phyloP scores from a whole-genome alignment of 805 yeast species.

The Danielozyma ontarioensis region DNA sequence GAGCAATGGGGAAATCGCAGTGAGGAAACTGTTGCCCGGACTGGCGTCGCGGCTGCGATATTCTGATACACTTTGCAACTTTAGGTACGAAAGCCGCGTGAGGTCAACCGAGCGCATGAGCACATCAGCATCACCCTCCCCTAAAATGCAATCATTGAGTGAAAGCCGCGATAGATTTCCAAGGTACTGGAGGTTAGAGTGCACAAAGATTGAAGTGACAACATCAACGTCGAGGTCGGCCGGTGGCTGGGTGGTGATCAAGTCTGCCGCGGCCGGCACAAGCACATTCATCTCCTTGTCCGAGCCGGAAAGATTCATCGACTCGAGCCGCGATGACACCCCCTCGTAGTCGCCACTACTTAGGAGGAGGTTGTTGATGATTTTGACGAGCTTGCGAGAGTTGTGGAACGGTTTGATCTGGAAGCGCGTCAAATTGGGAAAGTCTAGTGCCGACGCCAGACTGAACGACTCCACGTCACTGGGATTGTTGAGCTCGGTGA shows the following conservation, averaged over 20 bases:
- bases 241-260: too few species aligned
- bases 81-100: slow-evolving; percentile 18
- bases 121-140: slow-evolving; percentile 12
- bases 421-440: slow-evolving; percentile 24
- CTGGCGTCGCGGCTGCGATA: slow-evolving; percentile 13
- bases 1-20: slow-evolving; percentile 18
- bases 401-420: slow-evolving; percentile 32
- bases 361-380: slow-evolving; percentile 13
- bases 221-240: slow-evolving; percentile 6
- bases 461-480: neutral
- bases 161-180: neutral
- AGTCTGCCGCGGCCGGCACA: slow-evolving; percentile 13
- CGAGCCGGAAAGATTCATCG: slow-evolving; percentile 16
- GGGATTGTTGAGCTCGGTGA: slow-evolving; percentile 7
- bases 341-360: slow-evolving; percentile 2
- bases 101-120: slow-evolving; percentile 15
- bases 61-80: slow-evolving; percentile 33
- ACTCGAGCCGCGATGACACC: slow-evolving; percentile 9
- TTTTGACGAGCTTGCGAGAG: slow-evolving; percentile 17
- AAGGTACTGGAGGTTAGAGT: neutral
- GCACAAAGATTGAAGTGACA: slow-evolving; percentile 5
- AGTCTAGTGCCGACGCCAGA: slow-evolving; percentile 8
- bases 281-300: slow-evolving; percentile 9
- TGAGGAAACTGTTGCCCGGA: slow-evolving; percentile 18
- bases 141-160: neutral